Conservation (phyloP, 805 yeast genomes). For the Hanseniaspora guilliermondii region DNA sequence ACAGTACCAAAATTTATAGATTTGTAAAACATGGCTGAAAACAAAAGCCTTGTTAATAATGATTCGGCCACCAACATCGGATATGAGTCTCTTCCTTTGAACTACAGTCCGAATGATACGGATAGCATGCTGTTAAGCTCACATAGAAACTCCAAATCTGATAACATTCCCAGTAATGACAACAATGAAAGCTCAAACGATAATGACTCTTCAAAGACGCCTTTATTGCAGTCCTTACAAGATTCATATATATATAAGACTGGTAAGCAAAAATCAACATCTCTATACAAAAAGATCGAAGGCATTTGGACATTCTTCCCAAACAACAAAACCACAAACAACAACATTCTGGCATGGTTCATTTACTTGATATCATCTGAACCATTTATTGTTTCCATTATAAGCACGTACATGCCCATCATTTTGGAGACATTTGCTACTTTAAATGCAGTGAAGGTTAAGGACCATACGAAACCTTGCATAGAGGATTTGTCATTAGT, state of each 20-base stretch:
- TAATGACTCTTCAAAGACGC: not conserved
- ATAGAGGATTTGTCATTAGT: conserved; percentile 14
- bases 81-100: conserved; percentile 11
- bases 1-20: too few relatives aligned
- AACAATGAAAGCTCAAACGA: not conserved
- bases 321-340: conserved; percentile 25
- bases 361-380: conserved; percentile 64
- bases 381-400: conserved; percentile 68
- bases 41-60: not conserved
- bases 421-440: conserved; percentile 61
- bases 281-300: not conserved
- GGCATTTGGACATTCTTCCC: conserved; percentile 2
- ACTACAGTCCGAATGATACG: conserved; percentile 12
- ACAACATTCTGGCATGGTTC: conserved; percentile 50
- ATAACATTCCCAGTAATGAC: not conserved
- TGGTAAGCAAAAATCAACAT: not conserved
- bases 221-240: not conserved
- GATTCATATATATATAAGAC: not conserved
- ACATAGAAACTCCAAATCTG: conserved; percentile 20
- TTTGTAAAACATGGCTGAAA: not conserved
- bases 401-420: conserved; percentile 66
- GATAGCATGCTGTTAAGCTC: conserved; percentile 15
- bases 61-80: not conserved
- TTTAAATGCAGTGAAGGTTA: conserved; percentile 51
- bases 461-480: conserved; percentile 51